These are phyloP conservation scores for Thamnidium elegans DNA, from an alignment of 192 early-diverging fungal genomes.

Conservation along the genomic window DNA sequence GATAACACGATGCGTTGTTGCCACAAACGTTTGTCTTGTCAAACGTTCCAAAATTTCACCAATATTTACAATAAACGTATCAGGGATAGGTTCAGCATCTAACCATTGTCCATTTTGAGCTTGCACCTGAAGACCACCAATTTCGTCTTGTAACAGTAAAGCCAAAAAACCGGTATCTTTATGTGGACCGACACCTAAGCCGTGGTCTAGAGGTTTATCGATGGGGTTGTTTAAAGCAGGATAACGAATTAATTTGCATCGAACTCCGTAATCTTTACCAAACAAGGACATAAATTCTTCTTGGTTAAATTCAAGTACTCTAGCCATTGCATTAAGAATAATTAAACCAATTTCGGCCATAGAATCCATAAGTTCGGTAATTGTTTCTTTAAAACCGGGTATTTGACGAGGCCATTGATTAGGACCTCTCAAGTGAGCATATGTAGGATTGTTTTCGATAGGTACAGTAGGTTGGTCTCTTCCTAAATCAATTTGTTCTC, in stretches of 20 bases:
- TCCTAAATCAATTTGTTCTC: conserved; percentile 60
- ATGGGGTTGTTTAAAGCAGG: conserved; percentile 38
- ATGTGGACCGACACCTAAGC: conserved; percentile 58
- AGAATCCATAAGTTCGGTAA: conserved; percentile 39
- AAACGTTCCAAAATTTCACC: conserved; percentile 59
- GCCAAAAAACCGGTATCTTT: conserved; percentile 56
- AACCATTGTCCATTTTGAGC: conserved; percentile 58
- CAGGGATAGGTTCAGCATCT: conserved; percentile 52
- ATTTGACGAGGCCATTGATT: conserved; percentile 59
- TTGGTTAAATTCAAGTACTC: conserved; percentile 40
- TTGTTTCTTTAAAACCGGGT: conserved; percentile 42
- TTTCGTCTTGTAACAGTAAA: conserved; percentile 53
- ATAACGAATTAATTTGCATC: conserved; percentile 44
- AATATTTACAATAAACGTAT: conserved; percentile 65
- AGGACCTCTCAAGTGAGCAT: conserved; percentile 52
- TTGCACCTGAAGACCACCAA: conserved; percentile 65
- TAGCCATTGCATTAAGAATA: conserved; percentile 46
- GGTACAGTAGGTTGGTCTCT: conserved; percentile 36
- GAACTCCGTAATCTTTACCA: conserved; percentile 37
- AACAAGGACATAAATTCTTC: conserved; percentile 42
- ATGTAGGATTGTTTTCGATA: conserved; percentile 34
- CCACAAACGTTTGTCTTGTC: conserved; percentile 46
- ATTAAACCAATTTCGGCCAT: conserved; percentile 42
- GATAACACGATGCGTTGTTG: conserved; percentile 57
- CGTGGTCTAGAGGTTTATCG: conserved; percentile 34